phyloP scores from a whole-genome alignment of 148 eudicot genomes.

The Beta vulgaris region DNA sequence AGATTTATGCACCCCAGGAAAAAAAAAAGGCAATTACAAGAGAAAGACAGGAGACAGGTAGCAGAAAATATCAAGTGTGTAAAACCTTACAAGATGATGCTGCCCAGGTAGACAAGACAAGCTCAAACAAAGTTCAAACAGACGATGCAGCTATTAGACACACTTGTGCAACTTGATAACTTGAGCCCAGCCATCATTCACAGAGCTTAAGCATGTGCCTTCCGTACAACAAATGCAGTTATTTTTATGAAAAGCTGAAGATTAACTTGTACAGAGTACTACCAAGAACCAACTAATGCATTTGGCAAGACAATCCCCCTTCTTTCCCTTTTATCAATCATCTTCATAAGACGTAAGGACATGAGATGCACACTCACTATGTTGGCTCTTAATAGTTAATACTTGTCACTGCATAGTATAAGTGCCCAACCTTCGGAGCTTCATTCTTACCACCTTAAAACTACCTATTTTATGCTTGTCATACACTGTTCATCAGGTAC shows the following conservation, averaged over 20 bases:
- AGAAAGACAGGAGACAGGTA: no score
- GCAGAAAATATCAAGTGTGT: no score
- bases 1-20: no score
- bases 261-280: background rate
- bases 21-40: no score
- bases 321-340: background rate
- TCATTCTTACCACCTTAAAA: background rate
- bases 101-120: no score
- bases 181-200: background rate
- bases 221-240: background rate
- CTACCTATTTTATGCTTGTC: background rate
- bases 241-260: background rate
- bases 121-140: no score
- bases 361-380: background rate
- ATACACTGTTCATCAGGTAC: background rate
- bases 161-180: no score
- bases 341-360: background rate
- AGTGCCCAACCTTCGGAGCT: background rate
- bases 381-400: no score
- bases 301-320: background rate
- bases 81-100: no score
- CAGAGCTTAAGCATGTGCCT: background rate
- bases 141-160: no score
- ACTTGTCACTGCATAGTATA: background rate
- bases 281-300: no score